Conservation (phyloP, 306 rosid species). For the Amphicarpaea edgeworthii region DNA sequence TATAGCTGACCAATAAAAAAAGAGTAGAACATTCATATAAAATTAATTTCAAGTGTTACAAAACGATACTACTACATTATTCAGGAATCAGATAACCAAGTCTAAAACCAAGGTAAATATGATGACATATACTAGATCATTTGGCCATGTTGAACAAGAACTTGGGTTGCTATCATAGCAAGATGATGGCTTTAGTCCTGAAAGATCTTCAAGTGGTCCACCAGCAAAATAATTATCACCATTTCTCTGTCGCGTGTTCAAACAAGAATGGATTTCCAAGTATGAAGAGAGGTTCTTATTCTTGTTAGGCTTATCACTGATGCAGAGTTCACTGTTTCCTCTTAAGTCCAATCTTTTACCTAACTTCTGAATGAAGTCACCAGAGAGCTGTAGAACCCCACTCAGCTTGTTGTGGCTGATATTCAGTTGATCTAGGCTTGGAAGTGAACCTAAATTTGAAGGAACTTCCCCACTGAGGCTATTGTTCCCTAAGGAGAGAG, state of each 20-base stretch:
- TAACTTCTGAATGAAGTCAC: constrained; percentile 60
- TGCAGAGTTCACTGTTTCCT: constrained; percentile 66
- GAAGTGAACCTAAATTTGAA: constrained; percentile 56
- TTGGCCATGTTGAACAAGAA: constrained; percentile 49
- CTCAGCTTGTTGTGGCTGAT: constrained; percentile 68
- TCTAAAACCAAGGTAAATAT: constrained; percentile 17
- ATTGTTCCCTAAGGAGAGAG: constrained; percentile 62
- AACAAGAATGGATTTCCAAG: constrained; percentile 55
- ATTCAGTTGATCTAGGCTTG: constrained; percentile 60
- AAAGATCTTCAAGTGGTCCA: constrained; percentile 45
- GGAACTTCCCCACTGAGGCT: constrained; percentile 63
- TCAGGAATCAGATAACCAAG: constrained; percentile 42
- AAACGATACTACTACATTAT: too few species aligned
- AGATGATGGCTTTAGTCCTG: constrained; percentile 50
- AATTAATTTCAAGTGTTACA: constrained; percentile 5
- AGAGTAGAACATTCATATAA: neutral
- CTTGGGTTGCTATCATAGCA: constrained; percentile 43
- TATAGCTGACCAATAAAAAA: too few species aligned
- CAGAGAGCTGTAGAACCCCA: constrained; percentile 59
- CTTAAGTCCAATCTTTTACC: constrained; percentile 69
- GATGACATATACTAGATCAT: constrained; percentile 32
- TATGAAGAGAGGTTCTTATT: constrained; percentile 48
- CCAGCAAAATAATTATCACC: constrained; percentile 46
- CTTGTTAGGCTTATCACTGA: constrained; percentile 40
- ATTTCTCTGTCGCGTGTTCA: constrained; percentile 43